A percentile compares a stretch with the other conserved stretches of the same genome.
These are phyloP conservation scores for Wickerhamiella kazuoi DNA, from an alignment of 805 yeast genomes.

Conservation along the genomic window DNA sequence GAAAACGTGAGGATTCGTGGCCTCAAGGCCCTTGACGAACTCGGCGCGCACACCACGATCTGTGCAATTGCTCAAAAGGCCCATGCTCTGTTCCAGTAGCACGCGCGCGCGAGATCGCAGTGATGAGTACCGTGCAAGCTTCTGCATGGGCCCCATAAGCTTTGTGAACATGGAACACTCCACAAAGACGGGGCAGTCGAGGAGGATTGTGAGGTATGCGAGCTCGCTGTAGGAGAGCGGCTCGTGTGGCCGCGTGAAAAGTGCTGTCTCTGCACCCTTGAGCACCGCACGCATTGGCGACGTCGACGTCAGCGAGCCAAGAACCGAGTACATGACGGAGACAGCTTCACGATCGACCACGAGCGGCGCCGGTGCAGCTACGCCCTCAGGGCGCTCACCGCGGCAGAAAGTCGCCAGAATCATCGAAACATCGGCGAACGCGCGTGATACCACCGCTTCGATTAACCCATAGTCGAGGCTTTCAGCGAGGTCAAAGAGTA, in stretches of 20 bases:
- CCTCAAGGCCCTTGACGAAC: slow-evolving; percentile 40
- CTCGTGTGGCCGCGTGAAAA: slow-evolving; percentile 10
- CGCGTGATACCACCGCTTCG: slow-evolving; percentile 12
- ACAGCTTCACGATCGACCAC: slow-evolving; percentile 6
- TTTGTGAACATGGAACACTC: slow-evolving; percentile 18
- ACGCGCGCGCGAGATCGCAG: slow-evolving; percentile 34
- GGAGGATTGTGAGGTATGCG: slow-evolving; percentile 10
- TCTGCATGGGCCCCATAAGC: slow-evolving; percentile 17
- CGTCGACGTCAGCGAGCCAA: slow-evolving; percentile 10
- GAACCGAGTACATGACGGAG: slow-evolving; percentile 7
- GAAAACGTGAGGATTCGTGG: slow-evolving; percentile 28
- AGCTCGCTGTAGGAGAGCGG: slow-evolving; percentile 10
- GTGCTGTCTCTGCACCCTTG: slow-evolving; percentile 15
- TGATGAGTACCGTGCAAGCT: slow-evolving; percentile 14
- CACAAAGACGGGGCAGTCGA: slow-evolving; percentile 14
- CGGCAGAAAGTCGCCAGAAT: slow-evolving; percentile 8
- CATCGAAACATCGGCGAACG: slow-evolving; percentile 9
- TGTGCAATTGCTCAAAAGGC: slow-evolving; percentile 40
- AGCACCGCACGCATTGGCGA: slow-evolving; percentile 16
- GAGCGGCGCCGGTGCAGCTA: too few species aligned
- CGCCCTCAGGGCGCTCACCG: background rate
- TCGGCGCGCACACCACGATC: slow-evolving; percentile 23
- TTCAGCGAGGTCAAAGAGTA: slow-evolving; percentile 10
- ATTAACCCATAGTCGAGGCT: slow-evolving; percentile 10
- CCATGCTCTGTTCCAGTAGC: slow-evolving; percentile 48